A percentile compares a stretch with the other conserved stretches of the same genome.
Evolutionary conservation across 2,329 filamentous ascomycete species (phyloP).

Genomic region (Claviceps purpurea): DNA sequence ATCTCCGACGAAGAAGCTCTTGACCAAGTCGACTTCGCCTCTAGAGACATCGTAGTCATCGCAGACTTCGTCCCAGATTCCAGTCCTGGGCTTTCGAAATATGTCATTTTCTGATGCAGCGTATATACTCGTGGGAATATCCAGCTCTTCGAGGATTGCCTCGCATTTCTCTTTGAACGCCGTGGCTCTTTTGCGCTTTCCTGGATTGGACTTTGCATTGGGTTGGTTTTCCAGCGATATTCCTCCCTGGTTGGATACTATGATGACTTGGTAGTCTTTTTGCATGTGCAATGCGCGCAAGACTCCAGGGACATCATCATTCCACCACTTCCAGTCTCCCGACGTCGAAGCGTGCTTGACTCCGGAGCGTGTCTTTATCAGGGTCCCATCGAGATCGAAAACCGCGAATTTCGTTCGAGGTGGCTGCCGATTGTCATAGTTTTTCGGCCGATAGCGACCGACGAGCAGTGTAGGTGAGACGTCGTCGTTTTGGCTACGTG

Average conservation of each 20-base stretch:
- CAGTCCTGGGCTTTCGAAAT: constrained; percentile 73
- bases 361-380: constrained; percentile 69
- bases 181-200: constrained; percentile 46
- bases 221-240: constrained; percentile 65
- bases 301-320: constrained; percentile 51
- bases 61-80: constrained; percentile 66
- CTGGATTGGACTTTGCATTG: constrained; percentile 48
- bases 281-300: constrained; percentile 52
- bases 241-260: constrained; percentile 83
- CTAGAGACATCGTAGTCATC: constrained; percentile 46
- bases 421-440: constrained; percentile 13
- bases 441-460: constrained; percentile 50
- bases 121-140: constrained; percentile 68
- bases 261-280: constrained; percentile 61
- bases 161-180: constrained; percentile 76
- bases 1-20: constrained; percentile 82
- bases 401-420: constrained; percentile 49
- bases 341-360: constrained; percentile 61
- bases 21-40: constrained; percentile 49
- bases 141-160: constrained; percentile 55
- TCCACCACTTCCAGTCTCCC: constrained; percentile 92
- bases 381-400: constrained; percentile 74
- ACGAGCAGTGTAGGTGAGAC: constrained; percentile 52
- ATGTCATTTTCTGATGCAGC: constrained; percentile 73
- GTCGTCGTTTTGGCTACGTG: constrained; percentile 41